Base-by-base conservation (phyloP, 1,139 yeast species). In the Hemisphaericaspora lyxosophila region DNA sequence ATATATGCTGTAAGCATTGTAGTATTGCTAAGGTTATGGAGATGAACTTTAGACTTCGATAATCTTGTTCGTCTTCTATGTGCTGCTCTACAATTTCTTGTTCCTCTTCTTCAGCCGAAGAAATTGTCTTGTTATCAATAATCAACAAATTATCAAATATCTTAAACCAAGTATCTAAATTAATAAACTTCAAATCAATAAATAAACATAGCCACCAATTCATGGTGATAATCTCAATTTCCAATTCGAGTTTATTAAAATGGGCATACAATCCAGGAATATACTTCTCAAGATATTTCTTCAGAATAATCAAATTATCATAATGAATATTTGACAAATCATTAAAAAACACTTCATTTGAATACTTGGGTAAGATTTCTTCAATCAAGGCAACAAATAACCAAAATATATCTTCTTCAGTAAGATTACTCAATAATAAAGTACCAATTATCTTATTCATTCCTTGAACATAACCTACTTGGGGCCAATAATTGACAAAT, bases 401-500 rank as follows among this genome's bases (percentile, higher is more conserved):
- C 82, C 82, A 78, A 44, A 78, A 79, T 4, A 80, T 71, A 40
- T 78, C 82, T 44, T 75, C 82, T 37, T 78, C 83, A 7, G 47
- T 46, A 24, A 57, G 40, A 19, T 34, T 38, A 5, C 46, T 46
- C 20, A 79, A 50, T 11, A 79, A 52, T 7, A 79, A 50, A 35
- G 74, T 75, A 0, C 81, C 85, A 4, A 75, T 74, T 19, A 79
- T 73, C 47, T 78, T 73, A 48, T 79, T 79, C 85, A 79, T 78
- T 0, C 85, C 85, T 49, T 79, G 85, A 39, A 79, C 75, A 49
- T 79, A 79, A 0, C 85, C 84, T 31, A 78, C 64, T 1, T 62
- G 64, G 0, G 78, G 73, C 41, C 69, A 67, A 44, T 73, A 68
- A 6, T 71, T 62, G n/a, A 74, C 71, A 50, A 73, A 78, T 0